A percentile compares a stretch with the other conserved stretches of the same genome.
Evolutionary conservation across 805 yeast genomes (phyloP).

Genomic region (Zygoascus biomembranicola): DNA sequence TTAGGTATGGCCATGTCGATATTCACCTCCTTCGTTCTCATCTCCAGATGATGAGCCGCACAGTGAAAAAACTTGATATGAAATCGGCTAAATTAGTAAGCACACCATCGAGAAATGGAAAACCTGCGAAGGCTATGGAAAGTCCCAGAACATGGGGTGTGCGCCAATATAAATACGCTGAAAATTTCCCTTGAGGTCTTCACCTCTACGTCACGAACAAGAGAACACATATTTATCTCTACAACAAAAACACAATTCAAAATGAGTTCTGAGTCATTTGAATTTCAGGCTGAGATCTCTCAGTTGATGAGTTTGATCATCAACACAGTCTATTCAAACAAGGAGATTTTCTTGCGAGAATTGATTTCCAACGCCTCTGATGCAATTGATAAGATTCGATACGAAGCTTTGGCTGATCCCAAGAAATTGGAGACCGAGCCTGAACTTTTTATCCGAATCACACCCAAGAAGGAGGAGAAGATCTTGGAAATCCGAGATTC

Average conservation of each 20-base stretch:
- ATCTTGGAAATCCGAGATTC: slow-evolving; percentile 96
- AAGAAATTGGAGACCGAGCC: slow-evolving; percentile 89
- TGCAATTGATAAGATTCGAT: slow-evolving; percentile 97
- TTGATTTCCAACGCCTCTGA: slow-evolving; percentile 97
- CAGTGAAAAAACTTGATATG: no score
- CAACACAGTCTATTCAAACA: slow-evolving; percentile 98
- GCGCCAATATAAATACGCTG: background rate
- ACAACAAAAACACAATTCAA: background rate
- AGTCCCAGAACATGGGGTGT: background rate
- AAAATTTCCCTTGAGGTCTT: background rate
- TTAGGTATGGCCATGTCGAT: no score
- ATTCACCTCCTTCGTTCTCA: no score
- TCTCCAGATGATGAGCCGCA: no score
- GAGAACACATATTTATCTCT: background rate
- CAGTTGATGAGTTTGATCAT: slow-evolving; percentile 99
- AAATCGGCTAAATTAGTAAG: no score
- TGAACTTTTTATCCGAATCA: slow-evolving; percentile 92
- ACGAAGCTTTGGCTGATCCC: slow-evolving; percentile 91
- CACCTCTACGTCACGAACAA: background rate
- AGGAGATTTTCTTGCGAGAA: slow-evolving; percentile 98
- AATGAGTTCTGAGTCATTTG: slow-evolving; percentile 39
- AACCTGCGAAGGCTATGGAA: background rate
- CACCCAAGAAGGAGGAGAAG: slow-evolving; percentile 92
- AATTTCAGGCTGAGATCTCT: slow-evolving; percentile 99
- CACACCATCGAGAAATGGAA: background rate